Percentiles rank a stretch among this genome's conserved stretches.
These are phyloP conservation scores for Pseudogymnoascus sp. DNA, from an alignment of 2,329 filamentous ascomycete genomes.

Conservation along the genomic window DNA sequence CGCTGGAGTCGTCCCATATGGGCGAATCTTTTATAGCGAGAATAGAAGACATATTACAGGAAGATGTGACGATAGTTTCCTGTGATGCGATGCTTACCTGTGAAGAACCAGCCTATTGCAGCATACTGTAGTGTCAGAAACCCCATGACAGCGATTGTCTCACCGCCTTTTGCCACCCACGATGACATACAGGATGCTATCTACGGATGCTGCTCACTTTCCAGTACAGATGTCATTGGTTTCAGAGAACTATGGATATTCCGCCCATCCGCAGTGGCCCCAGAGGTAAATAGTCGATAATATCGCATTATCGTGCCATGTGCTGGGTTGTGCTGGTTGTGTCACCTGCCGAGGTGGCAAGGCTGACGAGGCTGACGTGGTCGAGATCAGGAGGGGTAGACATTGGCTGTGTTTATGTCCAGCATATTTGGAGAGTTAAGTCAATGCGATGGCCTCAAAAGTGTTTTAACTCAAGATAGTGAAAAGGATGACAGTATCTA, in stretches of 20 bases:
- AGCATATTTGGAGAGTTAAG: not conserved
- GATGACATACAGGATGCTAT: not conserved
- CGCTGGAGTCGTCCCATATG: not conserved
- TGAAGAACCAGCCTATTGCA: not conserved
- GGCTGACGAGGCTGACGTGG: slow-evolving; percentile 1
- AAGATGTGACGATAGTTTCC: not conserved
- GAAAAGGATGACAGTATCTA: not conserved
- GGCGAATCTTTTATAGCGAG: not conserved
- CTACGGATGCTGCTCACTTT: not conserved
- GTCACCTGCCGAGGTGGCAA: slow-evolving; percentile 4
- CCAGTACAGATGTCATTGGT: not conserved
- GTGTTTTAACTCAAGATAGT: not conserved
- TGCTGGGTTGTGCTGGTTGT: not conserved
- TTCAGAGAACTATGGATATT: not conserved
- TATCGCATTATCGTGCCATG: not conserved
- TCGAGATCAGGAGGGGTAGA: not conserved
- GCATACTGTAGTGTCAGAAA: not conserved
- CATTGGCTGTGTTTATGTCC: not conserved
- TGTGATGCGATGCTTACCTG: not conserved
- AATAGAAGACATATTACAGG: slow-evolving; percentile 4
- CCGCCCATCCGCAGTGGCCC: not conserved
- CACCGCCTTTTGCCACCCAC: slow-evolving; percentile 7
- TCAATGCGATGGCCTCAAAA: not conserved
- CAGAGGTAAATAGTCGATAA: not conserved
- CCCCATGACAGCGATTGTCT: not conserved